phyloP scores from a whole-genome alignment of 805 yeast species.

The Myxozyma lipomycoides region DNA sequence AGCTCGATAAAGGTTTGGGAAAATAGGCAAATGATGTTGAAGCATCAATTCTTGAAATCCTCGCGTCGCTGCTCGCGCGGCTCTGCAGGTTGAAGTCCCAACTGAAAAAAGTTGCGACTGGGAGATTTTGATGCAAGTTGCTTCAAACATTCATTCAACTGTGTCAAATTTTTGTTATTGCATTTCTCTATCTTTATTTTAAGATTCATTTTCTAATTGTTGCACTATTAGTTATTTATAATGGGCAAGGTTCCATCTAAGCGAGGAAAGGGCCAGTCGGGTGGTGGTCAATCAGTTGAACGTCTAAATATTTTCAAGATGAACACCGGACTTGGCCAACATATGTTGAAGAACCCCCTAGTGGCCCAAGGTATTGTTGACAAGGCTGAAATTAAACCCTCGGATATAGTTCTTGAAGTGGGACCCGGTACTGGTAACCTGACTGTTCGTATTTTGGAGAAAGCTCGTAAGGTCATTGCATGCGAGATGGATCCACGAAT shows the following conservation, averaged over 20 bases:
- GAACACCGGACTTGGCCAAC: conserved; percentile 96
- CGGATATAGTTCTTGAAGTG: conserved; percentile 89
- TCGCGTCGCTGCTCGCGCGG: too few species aligned
- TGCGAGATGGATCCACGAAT: conserved; percentile 99
- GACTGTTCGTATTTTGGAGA: conserved; percentile 86
- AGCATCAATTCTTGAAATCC: too few species aligned
- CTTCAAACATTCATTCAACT: too few species aligned
- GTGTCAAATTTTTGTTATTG: too few species aligned
- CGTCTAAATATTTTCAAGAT: conserved; percentile 64
- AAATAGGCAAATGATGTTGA: too few species aligned
- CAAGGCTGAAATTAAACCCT: conserved; percentile 87
- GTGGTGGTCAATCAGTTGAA: conserved; percentile 30
- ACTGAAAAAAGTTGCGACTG: too few species aligned
- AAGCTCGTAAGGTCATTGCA: conserved; percentile 91
- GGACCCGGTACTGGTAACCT: conserved; percentile 99
- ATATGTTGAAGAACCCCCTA: conserved; percentile 89
- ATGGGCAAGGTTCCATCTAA: conserved; percentile 28
- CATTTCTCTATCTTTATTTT: not conserved
- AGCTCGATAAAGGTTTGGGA: too few species aligned
- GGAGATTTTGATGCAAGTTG: too few species aligned
- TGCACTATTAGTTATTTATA: not conserved
- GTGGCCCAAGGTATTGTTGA: conserved; percentile 98
- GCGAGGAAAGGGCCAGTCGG: conserved; percentile 48
- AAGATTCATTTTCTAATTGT: not conserved
- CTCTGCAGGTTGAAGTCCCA: too few species aligned